Evolutionary conservation across 1,284 basidiomycete species (phyloP).

Genomic region (Trichosporon ovoides): DNA sequence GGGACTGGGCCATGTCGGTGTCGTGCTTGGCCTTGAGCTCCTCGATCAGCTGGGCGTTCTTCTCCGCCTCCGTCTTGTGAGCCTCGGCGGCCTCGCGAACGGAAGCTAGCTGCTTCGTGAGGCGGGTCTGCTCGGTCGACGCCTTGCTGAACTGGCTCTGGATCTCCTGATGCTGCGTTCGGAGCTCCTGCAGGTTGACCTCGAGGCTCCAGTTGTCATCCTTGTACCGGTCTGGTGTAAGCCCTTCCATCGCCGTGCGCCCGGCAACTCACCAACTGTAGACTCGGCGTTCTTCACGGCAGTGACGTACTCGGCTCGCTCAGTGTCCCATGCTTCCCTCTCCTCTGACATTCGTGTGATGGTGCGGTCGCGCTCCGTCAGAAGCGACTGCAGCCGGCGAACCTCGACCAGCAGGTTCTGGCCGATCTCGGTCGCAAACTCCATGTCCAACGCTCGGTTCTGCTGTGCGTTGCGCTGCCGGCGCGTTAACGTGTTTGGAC

Average conservation of each 20-base stretch:
- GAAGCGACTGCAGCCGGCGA: constrained; percentile 73
- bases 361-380: constrained; percentile 81
- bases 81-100: constrained; percentile 73
- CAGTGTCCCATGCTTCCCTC: constrained; percentile 67
- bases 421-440: constrained; percentile 94
- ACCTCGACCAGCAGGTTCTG: constrained; percentile 84
- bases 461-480: constrained; percentile 49
- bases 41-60: constrained; percentile 60
- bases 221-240: constrained; percentile 64
- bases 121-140: constrained; percentile 75
- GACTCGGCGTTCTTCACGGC: constrained; percentile 71
- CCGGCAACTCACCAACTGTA: constrained; percentile 59
- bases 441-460: constrained; percentile 53
- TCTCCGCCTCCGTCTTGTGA: constrained; percentile 80
- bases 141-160: constrained; percentile 64
- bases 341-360: constrained; percentile 82
- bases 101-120: constrained; percentile 66
- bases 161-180: constrained; percentile 62
- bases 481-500: constrained; percentile 37
- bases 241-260: not conserved
- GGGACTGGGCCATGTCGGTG: constrained; percentile 82
- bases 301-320: constrained; percentile 63
- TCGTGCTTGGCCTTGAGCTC: constrained; percentile 83
- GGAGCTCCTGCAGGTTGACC: constrained; percentile 82
- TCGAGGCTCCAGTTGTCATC: constrained; percentile 99